A percentile compares a stretch with the other conserved stretches of the same genome.
Evolutionary conservation across 148 eudicot genomes (phyloP).

Genomic region (Selenicereus undatus): DNA sequence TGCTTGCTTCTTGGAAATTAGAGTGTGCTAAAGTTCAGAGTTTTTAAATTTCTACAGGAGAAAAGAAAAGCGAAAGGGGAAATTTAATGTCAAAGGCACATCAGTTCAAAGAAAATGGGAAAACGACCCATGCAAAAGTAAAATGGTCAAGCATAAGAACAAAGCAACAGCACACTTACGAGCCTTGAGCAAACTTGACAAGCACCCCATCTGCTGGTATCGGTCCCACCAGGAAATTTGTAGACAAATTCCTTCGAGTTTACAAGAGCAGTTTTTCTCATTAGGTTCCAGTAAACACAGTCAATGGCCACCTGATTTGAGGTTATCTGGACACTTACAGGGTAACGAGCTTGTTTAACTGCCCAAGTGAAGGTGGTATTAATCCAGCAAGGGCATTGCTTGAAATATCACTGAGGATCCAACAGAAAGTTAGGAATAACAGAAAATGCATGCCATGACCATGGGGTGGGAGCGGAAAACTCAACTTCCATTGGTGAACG

Average conservation of each 20-base stretch:
- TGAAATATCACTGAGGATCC: conserved; percentile 70
- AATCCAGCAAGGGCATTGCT: conserved; percentile 79
- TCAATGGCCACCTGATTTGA: conserved; percentile 6
- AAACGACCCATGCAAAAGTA: neutral
- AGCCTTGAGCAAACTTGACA: conserved; percentile 52
- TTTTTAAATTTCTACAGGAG: no score
- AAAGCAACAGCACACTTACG: conserved; percentile 48
- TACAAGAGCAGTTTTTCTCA: conserved; percentile 2
- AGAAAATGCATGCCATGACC: neutral
- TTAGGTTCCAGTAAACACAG: conserved; percentile 4
- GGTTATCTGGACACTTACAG: conserved; percentile 54
- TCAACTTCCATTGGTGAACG: neutral
- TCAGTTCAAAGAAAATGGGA: neutral
- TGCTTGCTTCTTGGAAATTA: neutral
- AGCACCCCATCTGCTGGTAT: conserved; percentile 78
- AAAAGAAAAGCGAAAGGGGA: neutral
- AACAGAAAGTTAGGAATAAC: conserved; percentile 16
- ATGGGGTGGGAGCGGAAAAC: neutral
- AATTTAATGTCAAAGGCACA: neutral
- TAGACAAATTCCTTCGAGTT: conserved; percentile 76
- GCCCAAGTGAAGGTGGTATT: conserved; percentile 80
- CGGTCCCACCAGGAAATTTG: conserved; percentile 79
- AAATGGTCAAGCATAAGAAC: neutral
- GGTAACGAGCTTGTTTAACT: conserved; percentile 55
- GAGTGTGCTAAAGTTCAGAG: neutral